Conservation (phyloP, 176 grass and related monocot genomes). For the Melocanna baccifera region DNA sequence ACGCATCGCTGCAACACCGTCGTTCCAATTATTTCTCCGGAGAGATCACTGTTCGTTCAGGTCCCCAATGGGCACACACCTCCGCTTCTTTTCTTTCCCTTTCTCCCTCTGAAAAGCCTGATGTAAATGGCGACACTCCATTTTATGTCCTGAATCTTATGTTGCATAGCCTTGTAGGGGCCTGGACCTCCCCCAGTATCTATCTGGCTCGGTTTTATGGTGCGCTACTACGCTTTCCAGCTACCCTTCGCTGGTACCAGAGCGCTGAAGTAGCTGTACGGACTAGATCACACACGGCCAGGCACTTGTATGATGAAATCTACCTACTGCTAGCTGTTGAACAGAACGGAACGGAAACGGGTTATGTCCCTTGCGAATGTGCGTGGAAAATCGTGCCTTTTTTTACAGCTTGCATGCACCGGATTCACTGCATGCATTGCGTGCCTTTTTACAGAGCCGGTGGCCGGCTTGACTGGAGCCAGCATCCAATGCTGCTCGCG, state of each 20-base stretch:
- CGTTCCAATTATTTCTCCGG: neutral
- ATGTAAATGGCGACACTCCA: neutral
- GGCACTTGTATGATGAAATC: neutral
- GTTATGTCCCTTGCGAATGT: no score
- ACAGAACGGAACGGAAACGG: neutral
- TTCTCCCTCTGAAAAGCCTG: neutral
- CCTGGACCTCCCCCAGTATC: neutral
- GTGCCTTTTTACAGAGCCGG: constrained; percentile 17
- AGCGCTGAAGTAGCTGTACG: neutral
- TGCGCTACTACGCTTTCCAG: neutral
- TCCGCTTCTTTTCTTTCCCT: neutral
- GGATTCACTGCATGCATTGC: constrained; percentile 18
- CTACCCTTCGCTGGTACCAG: neutral
- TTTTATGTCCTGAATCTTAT: neutral
- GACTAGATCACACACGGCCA: neutral
- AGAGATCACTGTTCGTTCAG: neutral
- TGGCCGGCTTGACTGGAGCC: constrained; percentile 11
- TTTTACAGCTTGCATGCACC: constrained; percentile 37
- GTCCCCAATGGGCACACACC: neutral
- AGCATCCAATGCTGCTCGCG: constrained; percentile 44
- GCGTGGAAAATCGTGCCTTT: constrained; percentile 34
- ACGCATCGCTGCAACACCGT: neutral
- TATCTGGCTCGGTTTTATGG: no score
- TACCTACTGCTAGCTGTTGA: neutral
- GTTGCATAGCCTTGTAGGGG: neutral